Percentiles rank a stretch among this genome's conserved stretches.
phyloP scores from a whole-genome alignment of 352 stramenopile genomes.

The Globisporangium splendens region DNA sequence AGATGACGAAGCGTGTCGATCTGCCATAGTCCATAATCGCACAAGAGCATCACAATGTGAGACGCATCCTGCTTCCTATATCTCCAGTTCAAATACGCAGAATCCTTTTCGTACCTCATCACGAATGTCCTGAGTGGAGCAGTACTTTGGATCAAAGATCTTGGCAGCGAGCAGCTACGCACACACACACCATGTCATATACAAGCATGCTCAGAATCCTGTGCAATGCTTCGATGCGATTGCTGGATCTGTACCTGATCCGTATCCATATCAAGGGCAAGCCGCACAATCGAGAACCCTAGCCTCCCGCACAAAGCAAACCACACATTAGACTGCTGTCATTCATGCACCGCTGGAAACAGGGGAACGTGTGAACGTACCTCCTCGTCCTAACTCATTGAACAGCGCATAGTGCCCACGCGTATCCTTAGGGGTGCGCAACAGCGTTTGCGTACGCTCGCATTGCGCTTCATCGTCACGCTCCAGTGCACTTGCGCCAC shows the following conservation, averaged over 20 bases:
- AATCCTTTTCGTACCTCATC: slow-evolving; percentile 33
- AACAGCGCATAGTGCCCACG: slow-evolving; percentile 46
- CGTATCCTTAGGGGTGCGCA: background rate
- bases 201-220: too few relatives aligned
- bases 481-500: background rate
- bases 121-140: slow-evolving; percentile 53
- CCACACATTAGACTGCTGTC: background rate
- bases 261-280: slow-evolving; percentile 53
- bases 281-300: slow-evolving; percentile 69
- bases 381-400: slow-evolving; percentile 65
- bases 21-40: slow-evolving; percentile 12
- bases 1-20: slow-evolving; percentile 60
- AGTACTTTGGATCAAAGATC: slow-evolving; percentile 67
- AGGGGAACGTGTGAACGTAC: slow-evolving; percentile 15
- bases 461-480: background rate
- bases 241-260: slow-evolving; percentile 29
- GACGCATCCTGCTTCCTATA: background rate
- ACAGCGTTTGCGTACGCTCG: background rate
- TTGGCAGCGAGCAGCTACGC: slow-evolving; percentile 54
- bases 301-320: background rate
- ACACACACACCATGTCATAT: too few relatives aligned
- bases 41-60: background rate
- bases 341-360: background rate
- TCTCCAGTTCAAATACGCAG: background rate
- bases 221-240: too few relatives aligned